phyloP scores from a whole-genome alignment of 371 early-diverging fungal species.

The Parasitella parasitica region DNA sequence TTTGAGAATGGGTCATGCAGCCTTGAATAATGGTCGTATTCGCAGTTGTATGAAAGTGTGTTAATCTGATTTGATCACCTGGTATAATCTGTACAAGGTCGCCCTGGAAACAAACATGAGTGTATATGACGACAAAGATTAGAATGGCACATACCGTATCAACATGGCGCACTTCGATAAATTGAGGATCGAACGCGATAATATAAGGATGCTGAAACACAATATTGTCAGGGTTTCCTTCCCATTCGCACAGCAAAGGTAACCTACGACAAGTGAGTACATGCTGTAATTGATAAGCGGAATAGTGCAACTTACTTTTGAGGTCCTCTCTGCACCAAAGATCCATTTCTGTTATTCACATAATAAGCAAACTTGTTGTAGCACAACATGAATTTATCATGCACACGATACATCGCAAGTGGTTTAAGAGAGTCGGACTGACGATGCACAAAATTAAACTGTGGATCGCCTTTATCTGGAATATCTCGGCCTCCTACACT shows the following conservation, averaged over 20 bases:
- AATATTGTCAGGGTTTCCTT: conserved; percentile 59
- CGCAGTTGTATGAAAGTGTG: conserved; percentile 11
- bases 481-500: conserved; percentile 33
- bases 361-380: conserved; percentile 88
- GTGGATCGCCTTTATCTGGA: conserved; percentile 71
- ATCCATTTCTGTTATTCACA: conserved; percentile 66
- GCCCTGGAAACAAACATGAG: conserved; percentile 45
- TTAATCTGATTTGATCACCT: conserved; percentile 44
- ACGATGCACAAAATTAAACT: conserved; percentile 73
- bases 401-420: conserved; percentile 75
- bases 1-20: conserved; percentile 25
- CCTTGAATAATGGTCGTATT: conserved; percentile 25
- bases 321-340: conserved; percentile 33
- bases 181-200: conserved; percentile 81
- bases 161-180: conserved; percentile 88
- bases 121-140: not conserved
- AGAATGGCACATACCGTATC: conserved; percentile 60
- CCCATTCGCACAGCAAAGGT: conserved; percentile 41
- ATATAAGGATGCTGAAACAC: conserved; percentile 80
- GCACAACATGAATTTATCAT: conserved; percentile 69
- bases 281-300: not conserved
- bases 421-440: conserved; percentile 65
- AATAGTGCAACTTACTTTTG: conserved; percentile 26
- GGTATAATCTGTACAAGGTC: conserved; percentile 49
- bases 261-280: not conserved